These are phyloP conservation scores for Rhynchospora breviuscula DNA, from an alignment of 176 grass and related monocot genomes.

Conservation along the genomic window DNA sequence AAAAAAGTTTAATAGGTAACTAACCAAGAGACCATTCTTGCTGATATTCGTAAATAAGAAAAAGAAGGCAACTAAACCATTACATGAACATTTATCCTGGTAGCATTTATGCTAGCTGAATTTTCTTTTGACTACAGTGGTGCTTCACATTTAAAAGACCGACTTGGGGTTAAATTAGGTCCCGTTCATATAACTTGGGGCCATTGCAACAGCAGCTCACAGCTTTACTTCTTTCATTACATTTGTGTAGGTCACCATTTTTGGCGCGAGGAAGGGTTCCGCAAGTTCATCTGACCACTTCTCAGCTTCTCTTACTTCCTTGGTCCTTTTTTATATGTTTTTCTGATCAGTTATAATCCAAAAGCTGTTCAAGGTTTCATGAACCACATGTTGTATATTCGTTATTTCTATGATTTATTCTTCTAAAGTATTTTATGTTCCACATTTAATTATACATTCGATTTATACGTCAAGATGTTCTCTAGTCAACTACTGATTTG, in stretches of 20 bases:
- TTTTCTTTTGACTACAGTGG: no score
- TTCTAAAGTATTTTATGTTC: neutral
- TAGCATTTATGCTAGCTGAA: no score
- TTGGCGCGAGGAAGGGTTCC: constrained; percentile 62
- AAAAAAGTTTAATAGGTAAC: constrained; percentile 23
- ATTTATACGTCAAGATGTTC: constrained; percentile 68
- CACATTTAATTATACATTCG: constrained; percentile 36
- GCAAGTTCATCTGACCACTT: constrained; percentile 63
- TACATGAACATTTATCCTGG: neutral
- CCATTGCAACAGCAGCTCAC: neutral
- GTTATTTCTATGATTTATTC: neutral
- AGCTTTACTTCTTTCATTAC: neutral
- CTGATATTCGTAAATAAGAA: neutral
- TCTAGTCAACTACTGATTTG: constrained; percentile 50
- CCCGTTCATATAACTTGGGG: no score
- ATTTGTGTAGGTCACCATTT: constrained; percentile 53
- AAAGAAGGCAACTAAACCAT: neutral
- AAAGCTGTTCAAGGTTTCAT: neutral
- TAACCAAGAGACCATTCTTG: neutral
- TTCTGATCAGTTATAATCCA: neutral
- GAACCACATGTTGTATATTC: neutral
- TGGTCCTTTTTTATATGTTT: neutral
- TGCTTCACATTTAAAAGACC: no score
- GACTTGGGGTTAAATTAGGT: no score
- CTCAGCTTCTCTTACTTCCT: constrained; percentile 40